A percentile compares a stretch with the other conserved stretches of the same genome.
Evolutionary conservation across 2,329 filamentous ascomycete species (phyloP).

Genomic region (Decorospora gaudefroyi): DNA sequence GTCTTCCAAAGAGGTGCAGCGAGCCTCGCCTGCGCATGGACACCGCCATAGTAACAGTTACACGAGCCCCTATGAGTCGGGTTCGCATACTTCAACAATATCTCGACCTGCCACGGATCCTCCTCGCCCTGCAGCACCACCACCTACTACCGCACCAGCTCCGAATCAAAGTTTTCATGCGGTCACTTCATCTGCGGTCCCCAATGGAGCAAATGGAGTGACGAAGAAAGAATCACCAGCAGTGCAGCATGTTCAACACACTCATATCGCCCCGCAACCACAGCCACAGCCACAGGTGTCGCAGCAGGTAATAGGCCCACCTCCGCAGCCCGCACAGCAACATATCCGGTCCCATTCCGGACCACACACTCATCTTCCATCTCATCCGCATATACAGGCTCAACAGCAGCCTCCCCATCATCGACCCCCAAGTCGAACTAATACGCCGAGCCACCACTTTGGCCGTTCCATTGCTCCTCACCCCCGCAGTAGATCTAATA

Average conservation of each 20-base stretch:
- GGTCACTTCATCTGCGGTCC: constrained; percentile 16
- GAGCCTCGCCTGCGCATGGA: constrained; percentile 11
- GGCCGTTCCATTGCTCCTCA: constrained; percentile 34
- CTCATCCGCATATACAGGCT: constrained; percentile 21
- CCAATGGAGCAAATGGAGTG: constrained; percentile 23
- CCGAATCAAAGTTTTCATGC: constrained; percentile 18
- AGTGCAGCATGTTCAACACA: constrained; percentile 23
- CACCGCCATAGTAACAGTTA: constrained; percentile 30
- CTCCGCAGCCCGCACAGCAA: constrained; percentile 12
- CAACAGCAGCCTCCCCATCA: constrained; percentile 26
- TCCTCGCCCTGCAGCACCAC: constrained; percentile 21
- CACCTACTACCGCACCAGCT: constrained; percentile 13
- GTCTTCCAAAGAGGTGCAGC: constrained; percentile 16
- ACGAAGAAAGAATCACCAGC: constrained; percentile 29
- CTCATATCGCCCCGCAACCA: constrained; percentile 28
- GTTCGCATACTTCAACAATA: constrained; percentile 19
- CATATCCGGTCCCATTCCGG: constrained; percentile 13
- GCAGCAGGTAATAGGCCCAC: constrained; percentile 10
- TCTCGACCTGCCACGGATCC: constrained; percentile 19
- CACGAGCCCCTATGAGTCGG: constrained; percentile 39
- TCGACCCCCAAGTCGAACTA: constrained; percentile 31
- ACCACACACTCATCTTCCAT: constrained; percentile 17
- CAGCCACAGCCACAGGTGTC: constrained; percentile 17
- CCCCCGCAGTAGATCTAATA: constrained; percentile 37
- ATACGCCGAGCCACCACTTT: constrained; percentile 29